A percentile compares a stretch with the other conserved stretches of the same genome.
phyloP scores from a whole-genome alignment of 1,284 basidiomycete genomes.

The Ustilago esculenta region DNA sequence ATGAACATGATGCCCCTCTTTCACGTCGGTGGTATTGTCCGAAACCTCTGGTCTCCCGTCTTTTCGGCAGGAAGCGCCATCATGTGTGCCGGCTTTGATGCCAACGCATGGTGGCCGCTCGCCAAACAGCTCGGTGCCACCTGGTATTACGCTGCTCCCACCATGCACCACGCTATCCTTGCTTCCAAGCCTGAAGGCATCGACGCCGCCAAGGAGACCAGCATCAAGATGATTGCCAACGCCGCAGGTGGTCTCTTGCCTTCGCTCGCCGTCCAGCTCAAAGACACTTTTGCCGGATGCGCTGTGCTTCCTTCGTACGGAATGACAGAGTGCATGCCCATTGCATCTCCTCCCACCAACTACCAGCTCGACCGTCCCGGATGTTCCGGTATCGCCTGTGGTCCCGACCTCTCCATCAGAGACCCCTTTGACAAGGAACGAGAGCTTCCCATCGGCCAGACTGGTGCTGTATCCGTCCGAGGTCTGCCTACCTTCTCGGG shows the following conservation, averaged over 20 bases:
- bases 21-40: slow-evolving; percentile 67
- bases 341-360: slow-evolving; percentile 65
- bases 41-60: slow-evolving; percentile 65
- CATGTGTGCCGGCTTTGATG: slow-evolving; percentile 66
- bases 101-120: slow-evolving; percentile 65
- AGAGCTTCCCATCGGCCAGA: slow-evolving; percentile 63
- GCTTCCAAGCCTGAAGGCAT: slow-evolving; percentile 62
- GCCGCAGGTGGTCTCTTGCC: slow-evolving; percentile 66
- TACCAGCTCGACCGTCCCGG: slow-evolving; percentile 66
- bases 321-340: slow-evolving; percentile 68
- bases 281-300: slow-evolving; percentile 62
- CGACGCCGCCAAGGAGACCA: slow-evolving; percentile 54
- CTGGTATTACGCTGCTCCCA: slow-evolving; percentile 67
- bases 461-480: slow-evolving; percentile 64
- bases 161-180: slow-evolving; percentile 67
- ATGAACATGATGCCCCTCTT: slow-evolving; percentile 68
- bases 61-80: slow-evolving; percentile 65
- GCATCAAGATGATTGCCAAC: slow-evolving; percentile 66
- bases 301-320: slow-evolving; percentile 66
- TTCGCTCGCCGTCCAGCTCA: slow-evolving; percentile 64
- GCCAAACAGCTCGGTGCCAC: slow-evolving; percentile 64
- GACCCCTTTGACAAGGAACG: slow-evolving; percentile 64
- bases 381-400: slow-evolving; percentile 65
- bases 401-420: slow-evolving; percentile 65
- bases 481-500: slow-evolving; percentile 65